Evolutionary conservation across 1,284 basidiomycete genomes (phyloP), one percentile per base, ranked within the genome.

Genomic region (Pascua sp.): DNA sequence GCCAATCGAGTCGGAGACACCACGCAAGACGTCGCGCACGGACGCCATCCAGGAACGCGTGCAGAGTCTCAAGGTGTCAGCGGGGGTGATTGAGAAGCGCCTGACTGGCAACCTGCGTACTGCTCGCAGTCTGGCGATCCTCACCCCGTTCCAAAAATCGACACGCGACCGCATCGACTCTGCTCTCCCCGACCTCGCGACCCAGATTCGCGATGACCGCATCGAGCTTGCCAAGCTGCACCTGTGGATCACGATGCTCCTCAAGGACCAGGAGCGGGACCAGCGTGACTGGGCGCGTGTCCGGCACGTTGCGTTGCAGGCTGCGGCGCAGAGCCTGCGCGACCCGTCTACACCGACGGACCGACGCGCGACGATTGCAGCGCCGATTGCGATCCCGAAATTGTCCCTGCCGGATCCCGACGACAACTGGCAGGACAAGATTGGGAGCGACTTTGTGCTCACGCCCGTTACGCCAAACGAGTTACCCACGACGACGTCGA

Each of bases 111-210:
- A 88, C 63, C 78, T 93, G 68, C 84, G 88, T 32, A 77, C 88
- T 42, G 84, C 88, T 16, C 85, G 88, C 44, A 94, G 93, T 67
- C 81, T 96, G n/a, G 86, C 86, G 2, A 84, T 89, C 50, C 80
- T 96, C 48, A 88, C 90, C 9, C 91, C 94, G 2, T 94, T 97
- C 74, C 89, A 88, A 68, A 84, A 84, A 52, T 80, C 86, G 7
- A 93, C 91, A 2, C 84, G 91, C 47, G 89, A 90, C 60, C 82
- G 86, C 47, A 81, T 97, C 40, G 79, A 84, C 32, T 66, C 77
- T 36, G 80, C 85, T 5, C 79, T 92, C 15, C 84, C 86, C 61
- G 79, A 78, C n/a, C 79, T 88, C 5, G 83, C 88, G 9, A 84
- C 83, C 65, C 82, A 83, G 43, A 79, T 96, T 57, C 83, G 83